These are phyloP conservation scores for Lecanosticta acicola DNA, from an alignment of 2,329 filamentous ascomycete genomes.

Conservation along the genomic window DNA sequence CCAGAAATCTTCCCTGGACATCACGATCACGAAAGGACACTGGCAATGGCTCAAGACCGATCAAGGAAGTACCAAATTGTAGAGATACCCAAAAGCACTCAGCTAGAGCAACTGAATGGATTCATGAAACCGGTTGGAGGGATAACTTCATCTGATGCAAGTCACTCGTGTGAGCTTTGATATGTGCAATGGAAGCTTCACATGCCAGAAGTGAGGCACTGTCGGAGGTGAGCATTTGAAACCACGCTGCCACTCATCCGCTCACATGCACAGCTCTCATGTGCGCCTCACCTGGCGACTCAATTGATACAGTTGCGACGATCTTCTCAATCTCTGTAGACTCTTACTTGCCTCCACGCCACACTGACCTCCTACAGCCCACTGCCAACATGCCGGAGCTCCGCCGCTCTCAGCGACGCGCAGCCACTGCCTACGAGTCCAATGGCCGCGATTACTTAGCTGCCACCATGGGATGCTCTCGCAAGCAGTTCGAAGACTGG, in stretches of 20 bases:
- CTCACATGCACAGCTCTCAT: no score
- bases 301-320: no score
- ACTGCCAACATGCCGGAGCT: conserved; percentile 2
- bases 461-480: conserved; percentile 8
- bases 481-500: conserved; percentile 18
- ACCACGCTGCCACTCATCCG: no score
- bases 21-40: not conserved
- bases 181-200: no score
- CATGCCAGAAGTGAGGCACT: no score
- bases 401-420: conserved; percentile 14
- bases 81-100: not conserved
- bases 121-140: no score
- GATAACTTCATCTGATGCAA: no score
- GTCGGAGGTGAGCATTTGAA: no score
- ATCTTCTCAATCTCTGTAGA: not conserved
- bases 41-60: not conserved
- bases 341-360: not conserved
- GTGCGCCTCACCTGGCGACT: no score
- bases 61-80: not conserved
- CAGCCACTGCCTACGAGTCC: conserved; percentile 13
- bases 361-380: not conserved
- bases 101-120: not conserved
- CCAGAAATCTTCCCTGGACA: not conserved
- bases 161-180: no score
- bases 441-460: conserved; percentile 25